Evolutionary conservation across 306 rosid species (phyloP).

Genomic region (Medicago arabica): DNA sequence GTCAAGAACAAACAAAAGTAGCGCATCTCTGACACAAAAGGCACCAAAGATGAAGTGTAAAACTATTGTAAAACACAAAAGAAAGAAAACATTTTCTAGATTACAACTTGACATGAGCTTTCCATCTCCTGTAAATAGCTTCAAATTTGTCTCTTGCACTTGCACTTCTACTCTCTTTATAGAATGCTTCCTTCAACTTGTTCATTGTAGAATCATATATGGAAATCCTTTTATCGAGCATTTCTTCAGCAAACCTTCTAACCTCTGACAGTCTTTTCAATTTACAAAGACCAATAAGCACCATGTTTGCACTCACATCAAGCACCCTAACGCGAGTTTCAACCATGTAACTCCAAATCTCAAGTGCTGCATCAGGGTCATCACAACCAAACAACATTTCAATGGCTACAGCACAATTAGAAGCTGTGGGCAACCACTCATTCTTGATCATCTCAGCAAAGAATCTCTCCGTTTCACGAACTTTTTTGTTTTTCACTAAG

Average conservation of each 20-base stretch:
- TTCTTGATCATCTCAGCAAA: slow-evolving; percentile 77
- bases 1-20: slow-evolving; percentile 33
- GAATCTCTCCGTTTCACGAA: slow-evolving; percentile 49
- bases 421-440: slow-evolving; percentile 57
- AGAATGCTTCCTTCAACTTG: slow-evolving; percentile 57
- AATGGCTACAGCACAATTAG: slow-evolving; percentile 64
- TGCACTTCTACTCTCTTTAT: slow-evolving; percentile 58
- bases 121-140: slow-evolving; percentile 61
- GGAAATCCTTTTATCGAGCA: slow-evolving; percentile 56
- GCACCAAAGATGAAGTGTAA: not conserved
- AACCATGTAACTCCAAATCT: slow-evolving; percentile 66
- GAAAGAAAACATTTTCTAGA: slow-evolving; percentile 19
- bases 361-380: slow-evolving; percentile 71
- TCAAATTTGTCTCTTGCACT: slow-evolving; percentile 66
- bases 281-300: slow-evolving; percentile 68
- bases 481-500: slow-evolving; percentile 66
- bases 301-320: slow-evolving; percentile 62
- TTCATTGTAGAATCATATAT: slow-evolving; percentile 67
- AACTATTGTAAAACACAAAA: not conserved
- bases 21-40: not conserved
- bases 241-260: slow-evolving; percentile 55
- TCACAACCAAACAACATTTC: slow-evolving; percentile 62
- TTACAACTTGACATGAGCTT: slow-evolving; percentile 39
- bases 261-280: slow-evolving; percentile 59
- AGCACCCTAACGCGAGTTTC: slow-evolving; percentile 59